Conservation (phyloP, 768 basidiomycete genomes). For the Omphalotus guepiniiformis region DNA sequence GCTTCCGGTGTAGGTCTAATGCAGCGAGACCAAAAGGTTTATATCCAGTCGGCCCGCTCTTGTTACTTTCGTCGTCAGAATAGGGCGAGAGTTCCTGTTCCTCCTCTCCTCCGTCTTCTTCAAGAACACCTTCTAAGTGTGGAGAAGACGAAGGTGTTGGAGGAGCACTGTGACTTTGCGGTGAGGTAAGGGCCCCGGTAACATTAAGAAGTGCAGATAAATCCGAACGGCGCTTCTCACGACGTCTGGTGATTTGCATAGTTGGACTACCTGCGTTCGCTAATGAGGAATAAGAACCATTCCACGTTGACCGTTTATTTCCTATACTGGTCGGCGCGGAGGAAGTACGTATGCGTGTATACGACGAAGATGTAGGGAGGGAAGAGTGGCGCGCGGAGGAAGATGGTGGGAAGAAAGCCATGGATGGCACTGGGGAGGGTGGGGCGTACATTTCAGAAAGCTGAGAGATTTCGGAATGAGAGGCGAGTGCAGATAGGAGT, state of each 20-base stretch:
- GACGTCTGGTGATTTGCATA: constrained; percentile 35
- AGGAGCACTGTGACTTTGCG: constrained; percentile 38
- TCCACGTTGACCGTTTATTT: constrained; percentile 72
- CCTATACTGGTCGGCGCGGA: constrained; percentile 23
- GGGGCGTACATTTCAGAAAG: constrained; percentile 89
- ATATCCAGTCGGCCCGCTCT: constrained; percentile 22
- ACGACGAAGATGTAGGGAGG: constrained; percentile 25
- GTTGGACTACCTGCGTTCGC: constrained; percentile 45
- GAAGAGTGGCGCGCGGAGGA: constrained; percentile 42
- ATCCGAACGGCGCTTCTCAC: constrained; percentile 54
- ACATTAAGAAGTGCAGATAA: constrained; percentile 42
- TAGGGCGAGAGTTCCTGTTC: neutral
- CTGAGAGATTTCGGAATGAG: constrained; percentile 66
- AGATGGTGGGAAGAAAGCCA: constrained; percentile 19
- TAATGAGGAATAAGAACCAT: constrained; percentile 56
- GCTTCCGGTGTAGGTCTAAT: constrained; percentile 53
- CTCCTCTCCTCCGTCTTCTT: constrained; percentile 5
- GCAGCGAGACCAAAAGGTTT: constrained; percentile 61
- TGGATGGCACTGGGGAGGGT: constrained; percentile 48
- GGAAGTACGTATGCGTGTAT: constrained; percentile 24
- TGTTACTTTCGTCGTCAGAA: neutral
- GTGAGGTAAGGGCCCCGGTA: constrained; percentile 13
- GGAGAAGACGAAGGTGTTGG: constrained; percentile 22
- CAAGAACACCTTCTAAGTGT: neutral
- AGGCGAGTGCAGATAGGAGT: constrained; percentile 72